Evolutionary conservation across 768 basidiomycete genomes (phyloP).

Genomic region (Kwoniella sp.): DNA sequence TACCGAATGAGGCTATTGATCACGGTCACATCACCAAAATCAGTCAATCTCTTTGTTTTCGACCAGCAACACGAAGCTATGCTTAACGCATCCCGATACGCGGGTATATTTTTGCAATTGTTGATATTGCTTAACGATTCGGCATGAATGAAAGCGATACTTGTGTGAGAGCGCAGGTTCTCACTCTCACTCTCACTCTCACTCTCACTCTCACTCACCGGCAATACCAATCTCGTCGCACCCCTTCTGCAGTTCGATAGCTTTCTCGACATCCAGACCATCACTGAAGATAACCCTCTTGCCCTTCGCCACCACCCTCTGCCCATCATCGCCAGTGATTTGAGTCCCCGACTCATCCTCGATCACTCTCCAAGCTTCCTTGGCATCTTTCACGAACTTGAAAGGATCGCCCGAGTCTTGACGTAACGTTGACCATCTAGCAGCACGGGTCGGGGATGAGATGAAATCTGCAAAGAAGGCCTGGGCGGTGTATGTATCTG

Average conservation of each 20-base stretch:
- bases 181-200: too few relatives aligned
- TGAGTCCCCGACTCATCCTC: slow-evolving; percentile 55
- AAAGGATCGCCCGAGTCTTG: slow-evolving; percentile 94
- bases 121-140: too few relatives aligned
- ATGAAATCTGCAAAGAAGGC: slow-evolving; percentile 73
- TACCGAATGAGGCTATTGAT: slow-evolving; percentile 78
- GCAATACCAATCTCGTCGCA: slow-evolving; percentile 72
- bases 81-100: too few relatives aligned
- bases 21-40: too few relatives aligned
- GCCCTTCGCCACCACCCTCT: slow-evolving; percentile 53
- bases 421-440: slow-evolving; percentile 76
- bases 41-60: too few relatives aligned
- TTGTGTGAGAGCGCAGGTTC: too few relatives aligned
- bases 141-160: too few relatives aligned
- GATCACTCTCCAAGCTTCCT: slow-evolving; percentile 69
- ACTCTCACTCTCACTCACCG: too few relatives aligned
- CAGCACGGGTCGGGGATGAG: slow-evolving; percentile 62
- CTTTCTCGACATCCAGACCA: slow-evolving; percentile 70
- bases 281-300: slow-evolving; percentile 87
- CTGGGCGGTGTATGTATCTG: slow-evolving; percentile 89
- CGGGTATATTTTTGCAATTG: neutral
- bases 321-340: slow-evolving; percentile 23
- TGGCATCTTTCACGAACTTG: slow-evolving; percentile 73
- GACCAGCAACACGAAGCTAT: too few relatives aligned
- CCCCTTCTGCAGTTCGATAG: slow-evolving; percentile 69